Percentiles rank a stretch among this genome's conserved stretches.
These are phyloP conservation scores for Aspergillus fructus DNA, from an alignment of 2,329 filamentous ascomycete species.

Conservation along the genomic window DNA sequence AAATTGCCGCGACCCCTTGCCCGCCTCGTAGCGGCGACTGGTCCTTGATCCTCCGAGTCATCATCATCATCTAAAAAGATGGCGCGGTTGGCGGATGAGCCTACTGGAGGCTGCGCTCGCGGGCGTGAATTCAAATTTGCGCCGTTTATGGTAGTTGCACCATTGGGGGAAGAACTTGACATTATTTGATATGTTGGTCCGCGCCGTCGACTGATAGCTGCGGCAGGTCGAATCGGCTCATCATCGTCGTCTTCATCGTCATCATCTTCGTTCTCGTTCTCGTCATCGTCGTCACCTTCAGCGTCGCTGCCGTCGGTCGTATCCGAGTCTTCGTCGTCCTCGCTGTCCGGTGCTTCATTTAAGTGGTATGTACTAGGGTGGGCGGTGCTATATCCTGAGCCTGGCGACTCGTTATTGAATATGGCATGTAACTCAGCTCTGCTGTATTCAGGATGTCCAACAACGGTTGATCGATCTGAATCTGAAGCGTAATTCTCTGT, in stretches of 20 bases:
- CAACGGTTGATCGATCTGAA: conserved; percentile 35
- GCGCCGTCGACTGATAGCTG: conserved; percentile 16
- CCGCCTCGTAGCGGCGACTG: conserved; percentile 24
- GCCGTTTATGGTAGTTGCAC: not conserved
- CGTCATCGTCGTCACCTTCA: conserved; percentile 16
- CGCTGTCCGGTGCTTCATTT: conserved; percentile 11
- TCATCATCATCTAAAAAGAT: conserved; percentile 29
- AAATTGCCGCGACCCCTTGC: conserved; percentile 18
- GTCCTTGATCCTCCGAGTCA: conserved; percentile 33
- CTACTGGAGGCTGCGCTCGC: conserved; percentile 5
- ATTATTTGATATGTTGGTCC: conserved; percentile 9
- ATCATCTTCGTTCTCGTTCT: conserved; percentile 15
- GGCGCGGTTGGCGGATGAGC: conserved; percentile 23
- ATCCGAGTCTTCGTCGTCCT: conserved; percentile 3
- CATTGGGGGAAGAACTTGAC: conserved; percentile 16
- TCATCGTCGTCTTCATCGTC: conserved; percentile 19
- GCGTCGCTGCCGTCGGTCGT: not conserved
- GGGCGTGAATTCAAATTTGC: not conserved
- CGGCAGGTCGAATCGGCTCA: conserved; percentile 20
- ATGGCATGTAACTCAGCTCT: conserved; percentile 3
- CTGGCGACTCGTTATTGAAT: conserved; percentile 17
- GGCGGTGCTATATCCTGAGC: conserved; percentile 18
- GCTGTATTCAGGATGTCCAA: conserved; percentile 22
- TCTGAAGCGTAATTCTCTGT: conserved; percentile 24
- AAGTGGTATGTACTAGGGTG: conserved; percentile 4